A percentile compares a stretch with the other conserved stretches of the same genome.
These are phyloP conservation scores for Schrenkiella parvula DNA, from an alignment of 345 rosid genomes.

Conservation along the genomic window DNA sequence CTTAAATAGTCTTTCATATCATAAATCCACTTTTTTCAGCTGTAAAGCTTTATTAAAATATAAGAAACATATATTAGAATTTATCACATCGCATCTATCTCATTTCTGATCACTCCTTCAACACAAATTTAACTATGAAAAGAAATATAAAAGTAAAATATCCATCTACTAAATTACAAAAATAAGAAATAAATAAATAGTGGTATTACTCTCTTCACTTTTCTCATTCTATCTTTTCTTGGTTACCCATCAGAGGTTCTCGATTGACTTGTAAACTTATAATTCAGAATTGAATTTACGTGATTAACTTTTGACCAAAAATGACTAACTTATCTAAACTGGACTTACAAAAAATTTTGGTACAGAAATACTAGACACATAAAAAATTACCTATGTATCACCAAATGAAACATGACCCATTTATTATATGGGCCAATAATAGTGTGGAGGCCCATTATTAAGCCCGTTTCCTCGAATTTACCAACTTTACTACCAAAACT, in stretches of 20 bases:
- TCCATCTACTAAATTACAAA: too few relatives aligned
- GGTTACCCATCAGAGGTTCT: not conserved
- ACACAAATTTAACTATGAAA: not conserved
- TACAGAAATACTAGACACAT: not conserved
- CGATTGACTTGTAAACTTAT: not conserved
- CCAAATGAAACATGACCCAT: not conserved
- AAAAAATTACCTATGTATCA: not conserved
- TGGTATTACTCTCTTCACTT: too few relatives aligned
- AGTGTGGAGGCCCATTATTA: not conserved
- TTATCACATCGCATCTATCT: not conserved
- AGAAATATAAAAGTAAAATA: not conserved
- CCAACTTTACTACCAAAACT: not conserved
- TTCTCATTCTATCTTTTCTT: not conserved
- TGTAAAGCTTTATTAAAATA: not conserved
- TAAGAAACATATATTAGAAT: not conserved
- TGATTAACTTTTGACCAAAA: not conserved
- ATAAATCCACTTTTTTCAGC: not conserved
- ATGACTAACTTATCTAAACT: not conserved
- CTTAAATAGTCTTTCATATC: too few relatives aligned
- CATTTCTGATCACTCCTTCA: not conserved
- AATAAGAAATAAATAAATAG: too few relatives aligned
- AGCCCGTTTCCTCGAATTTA: not conserved
- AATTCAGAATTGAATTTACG: too few relatives aligned
- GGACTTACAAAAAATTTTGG: not conserved
- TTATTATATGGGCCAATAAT: not conserved